Evolutionary conservation across 1,284 basidiomycete species (phyloP).

Genomic region (Prillingera fragicola): DNA sequence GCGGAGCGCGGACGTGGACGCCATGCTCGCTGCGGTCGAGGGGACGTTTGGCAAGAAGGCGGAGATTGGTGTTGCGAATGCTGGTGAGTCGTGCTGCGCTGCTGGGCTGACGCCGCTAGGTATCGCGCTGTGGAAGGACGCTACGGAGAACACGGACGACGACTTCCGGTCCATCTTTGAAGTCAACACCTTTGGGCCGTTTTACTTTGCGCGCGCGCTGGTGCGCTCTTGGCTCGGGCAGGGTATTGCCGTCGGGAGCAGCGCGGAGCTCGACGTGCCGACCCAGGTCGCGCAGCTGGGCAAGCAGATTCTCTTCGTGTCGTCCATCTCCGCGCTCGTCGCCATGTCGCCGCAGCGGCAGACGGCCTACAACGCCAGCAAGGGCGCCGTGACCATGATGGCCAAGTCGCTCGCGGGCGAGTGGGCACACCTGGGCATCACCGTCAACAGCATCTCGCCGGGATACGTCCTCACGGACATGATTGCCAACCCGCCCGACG

Average conservation of each 20-base stretch:
- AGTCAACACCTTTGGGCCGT: constrained; percentile 42
- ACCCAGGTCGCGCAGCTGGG: constrained; percentile 18
- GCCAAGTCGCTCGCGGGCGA: constrained; percentile 45
- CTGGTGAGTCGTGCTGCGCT: neutral
- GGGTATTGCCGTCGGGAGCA: constrained; percentile 12
- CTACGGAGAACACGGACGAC: constrained; percentile 39
- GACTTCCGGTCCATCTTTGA: constrained; percentile 36
- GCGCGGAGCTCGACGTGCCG: neutral
- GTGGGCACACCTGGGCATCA: constrained; percentile 44
- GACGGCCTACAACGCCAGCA: constrained; percentile 45
- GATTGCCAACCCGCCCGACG: constrained; percentile 37
- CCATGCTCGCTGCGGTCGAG: constrained; percentile 6
- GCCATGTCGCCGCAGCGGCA: constrained; percentile 46
- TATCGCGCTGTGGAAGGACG: constrained; percentile 39
- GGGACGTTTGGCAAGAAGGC: constrained; percentile 1
- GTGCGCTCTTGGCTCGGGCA: constrained; percentile 38
- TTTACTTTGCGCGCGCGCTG: constrained; percentile 41
- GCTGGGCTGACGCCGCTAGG: constrained; percentile 13
- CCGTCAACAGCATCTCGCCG: constrained; percentile 46
- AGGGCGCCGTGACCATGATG: constrained; percentile 44
- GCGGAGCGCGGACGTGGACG: constrained; percentile 28
- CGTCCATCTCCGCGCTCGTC: constrained; percentile 43
- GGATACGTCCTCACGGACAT: constrained; percentile 48
- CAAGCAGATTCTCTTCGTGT: constrained; percentile 47
- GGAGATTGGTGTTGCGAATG: constrained; percentile 7